Evolutionary conservation across 2,329 filamentous ascomycete species (phyloP).

Genomic region (Setomelanomma holmii): DNA sequence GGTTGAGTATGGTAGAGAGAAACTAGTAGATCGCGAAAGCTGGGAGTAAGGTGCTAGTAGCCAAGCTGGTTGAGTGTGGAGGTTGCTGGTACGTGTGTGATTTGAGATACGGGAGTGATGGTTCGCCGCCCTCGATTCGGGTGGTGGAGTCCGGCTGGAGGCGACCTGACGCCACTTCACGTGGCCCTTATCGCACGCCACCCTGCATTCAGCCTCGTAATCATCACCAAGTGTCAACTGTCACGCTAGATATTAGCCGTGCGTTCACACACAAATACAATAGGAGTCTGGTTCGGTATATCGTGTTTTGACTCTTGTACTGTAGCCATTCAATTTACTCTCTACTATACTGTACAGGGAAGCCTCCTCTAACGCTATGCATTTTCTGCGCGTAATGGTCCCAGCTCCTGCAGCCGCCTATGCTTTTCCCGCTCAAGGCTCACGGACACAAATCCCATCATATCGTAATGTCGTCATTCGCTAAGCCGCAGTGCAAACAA

Average conservation of each 20-base stretch:
- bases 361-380: constrained; percentile 4
- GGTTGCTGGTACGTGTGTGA: constrained; percentile 3
- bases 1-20: background rate
- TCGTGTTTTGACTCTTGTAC: too few species aligned
- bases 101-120: constrained; percentile 10
- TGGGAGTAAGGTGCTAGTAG: background rate
- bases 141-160: background rate
- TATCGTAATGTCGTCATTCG: background rate
- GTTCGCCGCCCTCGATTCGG: background rate
- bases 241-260: background rate
- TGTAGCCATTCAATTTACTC: background rate
- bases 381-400: background rate
- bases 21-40: background rate
- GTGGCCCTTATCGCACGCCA: background rate
- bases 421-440: background rate
- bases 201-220: background rate
- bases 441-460: background rate
- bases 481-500: background rate
- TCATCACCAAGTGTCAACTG: background rate
- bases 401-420: background rate
- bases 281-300: too few species aligned
- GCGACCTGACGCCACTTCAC: constrained; percentile 8
- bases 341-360: background rate
- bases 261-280: background rate
- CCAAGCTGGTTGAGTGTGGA: background rate